Evolutionary conservation across 306 rosid species (phyloP), one percentile per base, ranked within the genome.

Genomic region (Corylus heterophylla): DNA sequence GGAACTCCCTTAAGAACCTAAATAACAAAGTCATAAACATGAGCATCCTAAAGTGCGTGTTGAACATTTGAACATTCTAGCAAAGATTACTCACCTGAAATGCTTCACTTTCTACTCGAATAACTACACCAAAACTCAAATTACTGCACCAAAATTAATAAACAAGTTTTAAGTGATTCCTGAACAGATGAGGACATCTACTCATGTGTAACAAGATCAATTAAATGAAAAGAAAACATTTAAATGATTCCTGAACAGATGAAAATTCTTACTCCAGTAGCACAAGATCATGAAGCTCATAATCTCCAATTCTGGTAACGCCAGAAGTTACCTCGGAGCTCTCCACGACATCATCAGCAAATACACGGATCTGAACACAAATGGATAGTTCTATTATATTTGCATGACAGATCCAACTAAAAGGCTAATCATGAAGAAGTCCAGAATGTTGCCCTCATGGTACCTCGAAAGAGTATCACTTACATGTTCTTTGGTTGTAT

Each of bases 281-380:
- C 69, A 96, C 99, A 83, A 96, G 99, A 87, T 96, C 99, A 63
- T 90, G 99, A 52, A 96, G 99, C 80, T 93, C 99, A 76, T 89
- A 96, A 73, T 89, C 97, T 79, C 99, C 99, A 81, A 96, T 93
- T 87, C 74, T 90, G 48, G 99, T 91, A 76, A 93, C 88, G 75
- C 98, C 99, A 1, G 97, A 88, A 35, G 98, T 96, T 27, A 96
- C 98, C 86, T 96, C 99, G 58, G 98, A 91, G 83, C 99, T 93
- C 90, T 96, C 99, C 74, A 91, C 99, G 77, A 93, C 99, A 88
- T 96, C 97, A 86, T 96, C 99, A 49, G 99, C 96, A 88, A 96
- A 96, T 18, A 93, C 99, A 59, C 97, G 98, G 71, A 96, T 84
- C 99, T 96, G 75, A 77, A 81, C 51, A 85, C 54, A 81, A 42